Conservation (phyloP, 2,329 filamentous ascomycete species). For the Arthrobotrys sinensis region DNA sequence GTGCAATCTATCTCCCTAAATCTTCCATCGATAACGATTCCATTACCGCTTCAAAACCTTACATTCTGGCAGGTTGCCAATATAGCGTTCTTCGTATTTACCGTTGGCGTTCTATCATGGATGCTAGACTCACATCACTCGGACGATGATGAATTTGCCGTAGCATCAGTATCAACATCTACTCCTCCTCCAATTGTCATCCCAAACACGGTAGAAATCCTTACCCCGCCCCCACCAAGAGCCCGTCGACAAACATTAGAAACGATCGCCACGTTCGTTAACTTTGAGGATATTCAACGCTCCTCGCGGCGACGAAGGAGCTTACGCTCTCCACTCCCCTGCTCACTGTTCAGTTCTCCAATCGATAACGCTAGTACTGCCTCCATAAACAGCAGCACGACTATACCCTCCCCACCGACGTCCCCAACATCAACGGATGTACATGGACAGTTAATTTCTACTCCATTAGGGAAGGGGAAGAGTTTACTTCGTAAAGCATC, state of each 20-base stretch:
- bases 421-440: conserved; percentile 50
- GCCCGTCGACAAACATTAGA: conserved; percentile 44
- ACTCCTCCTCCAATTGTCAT: neutral
- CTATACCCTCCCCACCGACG: conserved; percentile 18
- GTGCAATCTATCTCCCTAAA: conserved; percentile 20
- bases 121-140: conserved; percentile 57
- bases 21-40: conserved; percentile 34
- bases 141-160: conserved; percentile 34
- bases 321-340: conserved; percentile 28
- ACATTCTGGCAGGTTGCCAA: conserved; percentile 53
- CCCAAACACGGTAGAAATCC: conserved; percentile 9
- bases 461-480: conserved; percentile 42
- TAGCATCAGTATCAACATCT: conserved; percentile 1
- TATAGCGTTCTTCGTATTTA: conserved; percentile 45
- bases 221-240: conserved; percentile 17
- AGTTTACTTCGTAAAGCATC: conserved; percentile 39
- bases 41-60: conserved; percentile 42
- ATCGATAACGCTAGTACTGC: conserved; percentile 9
- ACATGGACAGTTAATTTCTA: conserved; percentile 42
- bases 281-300: conserved; percentile 49
- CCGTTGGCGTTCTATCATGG: conserved; percentile 48
- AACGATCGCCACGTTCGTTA: conserved; percentile 49
- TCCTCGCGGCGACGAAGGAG: conserved; percentile 37
- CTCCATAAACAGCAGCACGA: neutral
- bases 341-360: conserved; percentile 37